Evolutionary conservation across 345 rosid species (phyloP).

Genomic region (Limnanthes douglasii): DNA sequence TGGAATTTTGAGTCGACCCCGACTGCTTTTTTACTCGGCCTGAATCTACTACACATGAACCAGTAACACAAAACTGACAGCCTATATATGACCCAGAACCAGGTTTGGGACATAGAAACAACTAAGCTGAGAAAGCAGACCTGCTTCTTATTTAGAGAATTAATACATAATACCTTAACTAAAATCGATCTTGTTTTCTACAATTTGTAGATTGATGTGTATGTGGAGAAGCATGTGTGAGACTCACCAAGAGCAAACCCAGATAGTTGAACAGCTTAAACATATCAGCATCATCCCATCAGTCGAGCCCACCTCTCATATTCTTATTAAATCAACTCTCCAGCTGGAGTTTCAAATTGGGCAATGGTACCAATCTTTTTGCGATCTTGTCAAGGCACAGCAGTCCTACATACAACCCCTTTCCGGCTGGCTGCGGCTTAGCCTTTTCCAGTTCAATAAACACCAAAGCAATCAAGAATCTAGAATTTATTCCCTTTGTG

Average conservation of each 20-base stretch:
- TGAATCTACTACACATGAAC: not conserved
- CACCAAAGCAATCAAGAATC: slow-evolving; percentile 44
- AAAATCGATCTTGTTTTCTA: slow-evolving; percentile 1
- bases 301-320: slow-evolving; percentile 72
- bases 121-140: too few relatives aligned
- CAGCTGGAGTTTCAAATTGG: slow-evolving; percentile 82
- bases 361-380: slow-evolving; percentile 88
- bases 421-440: slow-evolving; percentile 85
- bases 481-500: slow-evolving; percentile 67
- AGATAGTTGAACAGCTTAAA: slow-evolving; percentile 92
- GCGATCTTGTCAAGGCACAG: slow-evolving; percentile 64
- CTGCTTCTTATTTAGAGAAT: too few relatives aligned
- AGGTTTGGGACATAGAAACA: too few relatives aligned
- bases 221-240: slow-evolving; percentile 99
- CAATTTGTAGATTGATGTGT: slow-evolving; percentile 55
- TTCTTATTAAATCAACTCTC: slow-evolving; percentile 77
- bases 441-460: slow-evolving; percentile 81
- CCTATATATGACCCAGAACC: too few relatives aligned
- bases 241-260: slow-evolving; percentile 92
- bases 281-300: slow-evolving; percentile 80
- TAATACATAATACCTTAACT: too few relatives aligned
- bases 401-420: slow-evolving; percentile 77
- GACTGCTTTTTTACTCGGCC: not conserved
- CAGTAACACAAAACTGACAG: too few relatives aligned
- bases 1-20: too few relatives aligned